These are phyloP conservation scores for Penicillium sp. DNA, from an alignment of 2,329 filamentous ascomycete genomes.

Conservation along the genomic window DNA sequence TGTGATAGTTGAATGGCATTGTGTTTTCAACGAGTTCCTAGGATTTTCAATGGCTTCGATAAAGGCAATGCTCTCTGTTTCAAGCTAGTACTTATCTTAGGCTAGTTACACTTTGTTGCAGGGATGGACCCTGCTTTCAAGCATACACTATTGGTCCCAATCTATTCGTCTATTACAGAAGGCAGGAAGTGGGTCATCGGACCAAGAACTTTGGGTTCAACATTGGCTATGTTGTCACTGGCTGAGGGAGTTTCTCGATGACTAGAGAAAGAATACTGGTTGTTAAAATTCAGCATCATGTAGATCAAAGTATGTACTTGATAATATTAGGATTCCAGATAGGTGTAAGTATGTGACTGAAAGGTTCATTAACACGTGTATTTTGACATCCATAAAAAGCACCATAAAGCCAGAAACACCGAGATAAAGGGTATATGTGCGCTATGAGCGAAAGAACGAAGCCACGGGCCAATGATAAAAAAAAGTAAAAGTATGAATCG, in stretches of 20 bases:
- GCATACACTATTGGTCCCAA: background rate
- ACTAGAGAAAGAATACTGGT: background rate
- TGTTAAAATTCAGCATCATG: background rate
- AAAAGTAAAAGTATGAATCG: background rate
- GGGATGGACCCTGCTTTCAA: background rate
- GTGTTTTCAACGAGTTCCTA: background rate
- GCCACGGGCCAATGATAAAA: conserved; percentile 5
- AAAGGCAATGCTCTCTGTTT: background rate
- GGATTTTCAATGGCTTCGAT: background rate
- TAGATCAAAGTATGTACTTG: background rate
- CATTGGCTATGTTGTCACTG: no score
- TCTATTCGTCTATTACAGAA: no score
- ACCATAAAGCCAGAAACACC: background rate
- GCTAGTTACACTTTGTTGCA: background rate
- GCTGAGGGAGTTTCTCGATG: background rate
- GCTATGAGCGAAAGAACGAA: conserved; percentile 16
- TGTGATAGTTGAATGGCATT: background rate
- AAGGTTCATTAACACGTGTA: conserved; percentile 18
- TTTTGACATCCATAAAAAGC: background rate
- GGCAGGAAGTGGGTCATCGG: background rate
- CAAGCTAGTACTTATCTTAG: background rate
- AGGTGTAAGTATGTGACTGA: background rate
- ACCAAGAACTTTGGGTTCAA: background rate
- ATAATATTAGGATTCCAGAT: background rate
- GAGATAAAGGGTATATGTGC: conserved; percentile 25